Conservation (phyloP, 176 grass and related monocot genomes). For the Chrysopogon serrulatus region DNA sequence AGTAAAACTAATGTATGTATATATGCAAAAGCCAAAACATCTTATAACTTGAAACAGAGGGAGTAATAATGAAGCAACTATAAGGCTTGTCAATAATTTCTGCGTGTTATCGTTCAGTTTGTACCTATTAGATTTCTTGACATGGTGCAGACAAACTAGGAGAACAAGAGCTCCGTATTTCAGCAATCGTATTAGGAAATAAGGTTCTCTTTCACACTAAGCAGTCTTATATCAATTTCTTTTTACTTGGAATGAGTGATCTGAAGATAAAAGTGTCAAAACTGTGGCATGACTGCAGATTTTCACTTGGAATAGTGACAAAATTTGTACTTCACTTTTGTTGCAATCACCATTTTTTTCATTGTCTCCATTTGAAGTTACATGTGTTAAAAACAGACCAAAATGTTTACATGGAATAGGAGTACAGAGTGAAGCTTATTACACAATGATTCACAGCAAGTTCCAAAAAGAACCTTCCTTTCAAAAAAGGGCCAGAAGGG, state of each 20-base stretch:
- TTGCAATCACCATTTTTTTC: not conserved
- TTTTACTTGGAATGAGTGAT: not conserved
- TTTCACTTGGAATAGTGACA: not conserved
- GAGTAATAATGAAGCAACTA: not conserved
- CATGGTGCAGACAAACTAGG: not conserved
- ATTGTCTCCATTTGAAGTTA: not conserved
- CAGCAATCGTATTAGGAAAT: not conserved
- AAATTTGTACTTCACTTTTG: not conserved
- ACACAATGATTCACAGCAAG: not conserved
- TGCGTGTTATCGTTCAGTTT: not conserved
- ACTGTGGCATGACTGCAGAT: not conserved
- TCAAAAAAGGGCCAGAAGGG: too few species aligned
- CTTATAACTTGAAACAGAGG: too few species aligned
- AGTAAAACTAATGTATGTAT: too few species aligned
- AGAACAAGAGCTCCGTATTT: not conserved
- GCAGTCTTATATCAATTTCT: not conserved
- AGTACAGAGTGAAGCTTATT: not conserved
- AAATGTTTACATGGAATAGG: not conserved
- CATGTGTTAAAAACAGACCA: not conserved
- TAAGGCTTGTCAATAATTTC: not conserved
- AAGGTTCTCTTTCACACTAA: not conserved
- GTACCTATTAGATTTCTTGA: not conserved
- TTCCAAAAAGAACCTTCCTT: not conserved
- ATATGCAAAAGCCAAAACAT: too few species aligned
- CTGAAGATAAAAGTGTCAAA: not conserved